phyloP scores from a whole-genome alignment of 139 green algal genomes.

The Yamagishiella unicocca region DNA sequence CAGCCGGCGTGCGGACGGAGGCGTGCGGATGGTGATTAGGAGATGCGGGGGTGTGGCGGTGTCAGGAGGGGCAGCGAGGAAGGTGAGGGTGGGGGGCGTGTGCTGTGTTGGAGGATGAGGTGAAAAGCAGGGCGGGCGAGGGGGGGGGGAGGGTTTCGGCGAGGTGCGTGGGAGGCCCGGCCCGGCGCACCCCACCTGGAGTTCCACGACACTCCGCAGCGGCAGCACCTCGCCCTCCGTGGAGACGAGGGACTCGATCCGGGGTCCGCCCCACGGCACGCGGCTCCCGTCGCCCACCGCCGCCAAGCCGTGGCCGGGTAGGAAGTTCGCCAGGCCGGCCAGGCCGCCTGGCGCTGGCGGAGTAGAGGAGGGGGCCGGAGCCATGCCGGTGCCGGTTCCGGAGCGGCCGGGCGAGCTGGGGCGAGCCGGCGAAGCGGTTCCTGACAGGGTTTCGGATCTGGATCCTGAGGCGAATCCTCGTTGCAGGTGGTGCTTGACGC shows the following conservation, averaged over 20 bases:
- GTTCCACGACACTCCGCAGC: slow-evolving; percentile 47
- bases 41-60: too few species aligned
- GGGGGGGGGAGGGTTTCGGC: background rate
- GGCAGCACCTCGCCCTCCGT: slow-evolving; percentile 54
- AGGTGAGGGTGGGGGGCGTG: background rate
- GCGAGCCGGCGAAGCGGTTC: background rate
- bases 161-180: background rate
- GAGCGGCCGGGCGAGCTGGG: too few species aligned
- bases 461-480: too few species aligned
- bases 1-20: too few species aligned
- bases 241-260: slow-evolving; percentile 55
- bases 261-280: slow-evolving; percentile 28
- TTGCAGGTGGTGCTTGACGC: too few species aligned
- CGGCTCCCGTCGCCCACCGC: background rate
- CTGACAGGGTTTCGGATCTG: too few species aligned
- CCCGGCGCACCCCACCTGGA: slow-evolving; percentile 23
- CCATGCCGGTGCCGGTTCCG: background rate
- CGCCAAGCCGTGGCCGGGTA: background rate
- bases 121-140: too few species aligned
- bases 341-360: slow-evolving; percentile 2
- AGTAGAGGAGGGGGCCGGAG: background rate
- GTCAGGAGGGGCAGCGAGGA: background rate
- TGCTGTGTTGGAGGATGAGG: too few species aligned
- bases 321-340: slow-evolving; percentile 9
- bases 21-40: too few species aligned